Base-by-base conservation (phyloP, 257 asterid genomes). In the Fraxinus excelsior region DNA sequence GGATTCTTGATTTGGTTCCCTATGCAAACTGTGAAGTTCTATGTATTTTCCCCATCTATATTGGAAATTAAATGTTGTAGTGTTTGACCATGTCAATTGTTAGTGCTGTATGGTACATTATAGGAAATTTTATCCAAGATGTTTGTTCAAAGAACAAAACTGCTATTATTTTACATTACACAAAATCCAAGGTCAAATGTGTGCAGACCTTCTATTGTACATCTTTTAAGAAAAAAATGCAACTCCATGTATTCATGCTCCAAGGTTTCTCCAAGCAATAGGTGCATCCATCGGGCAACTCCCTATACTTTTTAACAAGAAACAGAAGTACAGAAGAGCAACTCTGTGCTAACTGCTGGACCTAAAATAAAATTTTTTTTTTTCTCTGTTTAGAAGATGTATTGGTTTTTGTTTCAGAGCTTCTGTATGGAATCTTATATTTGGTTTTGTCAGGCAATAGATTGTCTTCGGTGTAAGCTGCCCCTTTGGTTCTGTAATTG, bases 401-500 rank as follows among this genome's bases (percentile, higher is more conserved):
- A 28, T 32, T 77, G 67, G 58, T 35, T 49, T 26, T 49, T 49
- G 62, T 21, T 77, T 18, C 40, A 19, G 49, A 56, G 76, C 58
- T 58, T 11, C 64, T 0, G 31, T 67, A 12, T 21, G 7, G 29
- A 70, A 80, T 25, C 53, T 23, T 75, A 18, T 12, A 38, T 38
- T 51, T 14, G 26, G 69, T 73, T 51, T 23, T 78, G n/a, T 87
- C 76, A 86, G 70, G 91, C 72, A 26, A 80, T 44, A 64, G 92
- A 82, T 79, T 81, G 88, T 85, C 91, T 85, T 73, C 86, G 78
- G 51, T 37, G 66, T 60, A 74, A 74, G 80, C 84, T 80, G 26
- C 78, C 60, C 79, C 83, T 83, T 14, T 67, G 85, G 25, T 67
- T 79, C 64, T 75, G 70, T 44, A 56, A 82, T 72, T 76, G 75